Percentiles rank a stretch among this genome's conserved stretches.
Conservation (phyloP, 495 filamentous ascomycete genomes). For the Aspergillus campestris region DNA sequence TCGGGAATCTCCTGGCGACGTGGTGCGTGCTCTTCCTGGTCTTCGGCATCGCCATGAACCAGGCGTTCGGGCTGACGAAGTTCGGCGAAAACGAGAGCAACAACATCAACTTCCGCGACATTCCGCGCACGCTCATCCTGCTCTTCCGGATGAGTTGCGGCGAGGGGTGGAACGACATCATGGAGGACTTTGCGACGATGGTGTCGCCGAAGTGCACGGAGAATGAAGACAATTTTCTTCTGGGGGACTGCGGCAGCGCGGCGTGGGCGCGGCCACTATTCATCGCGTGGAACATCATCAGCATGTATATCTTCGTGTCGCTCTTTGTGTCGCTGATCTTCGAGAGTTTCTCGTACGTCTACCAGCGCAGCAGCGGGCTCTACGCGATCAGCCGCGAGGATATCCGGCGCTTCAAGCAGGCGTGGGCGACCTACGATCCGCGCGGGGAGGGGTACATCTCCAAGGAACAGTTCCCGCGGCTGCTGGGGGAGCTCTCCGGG, state of each 20-base stretch:
- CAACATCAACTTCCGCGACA: conserved; percentile 89
- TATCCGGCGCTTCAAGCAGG: conserved; percentile 93
- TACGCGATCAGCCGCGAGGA: conserved; percentile 85
- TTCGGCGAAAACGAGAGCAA: conserved; percentile 64
- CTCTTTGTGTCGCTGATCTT: conserved; percentile 98
- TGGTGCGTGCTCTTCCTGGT: conserved; percentile 97
- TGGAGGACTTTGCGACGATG: conserved; percentile 90
- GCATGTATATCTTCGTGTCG: conserved; percentile 99
- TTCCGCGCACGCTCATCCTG: conserved; percentile 87
- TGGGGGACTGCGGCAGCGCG: conserved; percentile 88
- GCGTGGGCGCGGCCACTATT: conserved; percentile 83
- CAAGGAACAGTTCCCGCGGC: conserved; percentile 83
- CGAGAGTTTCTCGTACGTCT: conserved; percentile 99
- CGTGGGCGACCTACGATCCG: conserved; percentile 92
- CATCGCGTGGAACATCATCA: conserved; percentile 96
- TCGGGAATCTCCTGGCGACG: conserved; percentile 87
- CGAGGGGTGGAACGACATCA: conserved; percentile 92
- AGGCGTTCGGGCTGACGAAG: conserved; percentile 90
- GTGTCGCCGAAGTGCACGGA: conserved; percentile 67
- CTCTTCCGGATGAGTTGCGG: conserved; percentile 89
- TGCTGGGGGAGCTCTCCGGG: conserved; percentile 87
- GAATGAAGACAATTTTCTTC: conserved; percentile 50
- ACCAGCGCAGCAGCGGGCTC: conserved; percentile 75
- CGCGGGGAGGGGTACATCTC: conserved; percentile 83
- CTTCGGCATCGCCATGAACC: conserved; percentile 92